Percentiles rank a stretch among this genome's conserved stretches.
These are phyloP conservation scores for Neofusicoccum laricinum DNA, from an alignment of 2,329 filamentous ascomycete species.

Conservation along the genomic window DNA sequence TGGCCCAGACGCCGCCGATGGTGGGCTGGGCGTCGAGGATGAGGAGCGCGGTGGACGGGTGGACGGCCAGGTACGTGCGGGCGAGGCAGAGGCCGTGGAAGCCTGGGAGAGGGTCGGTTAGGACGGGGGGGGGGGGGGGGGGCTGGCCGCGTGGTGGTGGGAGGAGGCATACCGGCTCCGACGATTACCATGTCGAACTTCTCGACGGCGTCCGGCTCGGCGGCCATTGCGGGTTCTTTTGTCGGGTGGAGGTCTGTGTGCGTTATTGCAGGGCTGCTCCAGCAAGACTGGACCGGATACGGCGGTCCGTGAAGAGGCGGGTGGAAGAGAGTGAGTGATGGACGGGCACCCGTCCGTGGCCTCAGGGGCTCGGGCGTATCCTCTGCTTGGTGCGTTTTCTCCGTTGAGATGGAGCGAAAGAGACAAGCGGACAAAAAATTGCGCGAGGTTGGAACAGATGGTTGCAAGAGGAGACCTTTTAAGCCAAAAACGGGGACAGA, in stretches of 20 bases:
- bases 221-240: not conserved
- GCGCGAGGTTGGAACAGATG: too few relatives aligned
- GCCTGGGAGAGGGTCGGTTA: conserved; percentile 17
- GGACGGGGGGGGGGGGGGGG: too few relatives aligned
- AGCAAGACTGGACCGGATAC: too few relatives aligned
- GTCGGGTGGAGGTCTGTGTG: not conserved
- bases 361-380: too few relatives aligned
- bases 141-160: not conserved
- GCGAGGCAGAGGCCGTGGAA: conserved; percentile 46
- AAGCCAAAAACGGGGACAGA: too few relatives aligned
- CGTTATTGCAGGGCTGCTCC: not conserved
- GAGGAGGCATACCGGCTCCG: not conserved
- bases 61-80: conserved; percentile 47
- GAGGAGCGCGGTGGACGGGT: conserved; percentile 39
- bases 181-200: not conserved
- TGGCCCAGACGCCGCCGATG: conserved; percentile 44
- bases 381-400: too few relatives aligned
- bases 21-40: conserved; percentile 43
- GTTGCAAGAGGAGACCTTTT: too few relatives aligned
- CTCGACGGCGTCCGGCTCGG: not conserved
- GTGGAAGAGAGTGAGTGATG: too few relatives aligned
- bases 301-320: too few relatives aligned
- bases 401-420: too few relatives aligned
- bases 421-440: too few relatives aligned
- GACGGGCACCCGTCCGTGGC: too few relatives aligned